These are phyloP conservation scores for Boletus speciosus DNA, from an alignment of 768 basidiomycete genomes.

Conservation along the genomic window DNA sequence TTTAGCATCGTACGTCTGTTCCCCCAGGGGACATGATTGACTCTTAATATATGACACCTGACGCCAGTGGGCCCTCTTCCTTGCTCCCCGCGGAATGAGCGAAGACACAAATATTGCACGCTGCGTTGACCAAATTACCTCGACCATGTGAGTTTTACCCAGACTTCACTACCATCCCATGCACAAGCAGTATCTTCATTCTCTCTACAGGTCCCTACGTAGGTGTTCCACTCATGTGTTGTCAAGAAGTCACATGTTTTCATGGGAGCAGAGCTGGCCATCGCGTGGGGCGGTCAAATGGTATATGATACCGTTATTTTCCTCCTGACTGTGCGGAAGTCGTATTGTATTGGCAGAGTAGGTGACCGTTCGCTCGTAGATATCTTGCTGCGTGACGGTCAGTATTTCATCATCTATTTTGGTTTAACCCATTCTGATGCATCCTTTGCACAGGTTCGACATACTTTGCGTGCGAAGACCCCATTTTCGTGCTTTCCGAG, in stretches of 20 bases:
- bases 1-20: slow-evolving; percentile 7
- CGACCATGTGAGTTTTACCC: slow-evolving; percentile 1
- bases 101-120: too few relatives aligned
- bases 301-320: slow-evolving; percentile 22
- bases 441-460: slow-evolving; percentile 5
- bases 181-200: background rate
- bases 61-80: slow-evolving; percentile 12
- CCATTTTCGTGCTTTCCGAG: background rate
- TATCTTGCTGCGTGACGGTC: slow-evolving; percentile 17
- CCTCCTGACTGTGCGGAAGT: slow-evolving; percentile 17
- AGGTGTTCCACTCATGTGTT: background rate
- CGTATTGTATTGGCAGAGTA: background rate
- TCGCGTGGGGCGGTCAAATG: slow-evolving; percentile 12
- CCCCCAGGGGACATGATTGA: too few relatives aligned
- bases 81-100: background rate
- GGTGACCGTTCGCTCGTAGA: slow-evolving; percentile 10
- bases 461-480: slow-evolving; percentile 16
- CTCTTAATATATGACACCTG: background rate
- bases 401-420: background rate
- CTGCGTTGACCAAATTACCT: background rate
- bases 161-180: background rate
- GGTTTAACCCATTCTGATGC: background rate
- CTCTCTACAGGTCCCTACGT: slow-evolving; percentile 10
- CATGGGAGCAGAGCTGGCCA: slow-evolving; percentile 1
- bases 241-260: background rate